phyloP scores from a whole-genome alignment of 805 yeast genomes.

The Saturnispora dispora region DNA sequence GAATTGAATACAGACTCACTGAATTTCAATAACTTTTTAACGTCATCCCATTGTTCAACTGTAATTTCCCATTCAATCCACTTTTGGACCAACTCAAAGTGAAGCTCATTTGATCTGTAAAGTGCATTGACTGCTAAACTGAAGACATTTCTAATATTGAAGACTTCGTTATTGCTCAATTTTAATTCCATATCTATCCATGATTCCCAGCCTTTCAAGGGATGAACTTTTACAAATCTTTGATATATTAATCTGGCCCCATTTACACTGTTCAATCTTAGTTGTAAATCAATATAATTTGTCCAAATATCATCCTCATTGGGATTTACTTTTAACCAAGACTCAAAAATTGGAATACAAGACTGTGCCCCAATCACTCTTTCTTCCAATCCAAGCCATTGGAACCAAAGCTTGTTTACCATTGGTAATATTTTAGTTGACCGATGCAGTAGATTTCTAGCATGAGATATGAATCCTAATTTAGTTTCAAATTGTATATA shows the following conservation, averaged over 20 bases:
- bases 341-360: constrained; percentile 56
- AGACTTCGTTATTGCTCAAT: constrained; percentile 34
- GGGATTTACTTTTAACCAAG: constrained; percentile 69
- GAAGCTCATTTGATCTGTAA: constrained; percentile 20
- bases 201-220: constrained; percentile 56
- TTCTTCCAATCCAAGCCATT: constrained; percentile 77
- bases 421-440: constrained; percentile 68
- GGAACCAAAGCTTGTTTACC: constrained; percentile 79
- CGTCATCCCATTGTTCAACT: background rate
- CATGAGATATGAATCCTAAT: constrained; percentile 71
- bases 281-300: constrained; percentile 64
- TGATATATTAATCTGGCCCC: constrained; percentile 52
- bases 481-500: constrained; percentile 74
- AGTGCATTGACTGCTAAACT: constrained; percentile 57
- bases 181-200: constrained; percentile 70
- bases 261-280: constrained; percentile 42
- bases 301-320: constrained; percentile 63
- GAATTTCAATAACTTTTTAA: constrained; percentile 1
- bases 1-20: constrained; percentile 2
- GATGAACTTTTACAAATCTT: constrained; percentile 42
- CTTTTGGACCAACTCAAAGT: background rate
- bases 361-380: constrained; percentile 53
- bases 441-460: constrained; percentile 74
- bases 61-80: constrained; percentile 7
- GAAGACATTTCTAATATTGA: constrained; percentile 53